Evolutionary conservation across 192 early-diverging fungal species (phyloP).

Genomic region (Kickxella alabastrina): DNA sequence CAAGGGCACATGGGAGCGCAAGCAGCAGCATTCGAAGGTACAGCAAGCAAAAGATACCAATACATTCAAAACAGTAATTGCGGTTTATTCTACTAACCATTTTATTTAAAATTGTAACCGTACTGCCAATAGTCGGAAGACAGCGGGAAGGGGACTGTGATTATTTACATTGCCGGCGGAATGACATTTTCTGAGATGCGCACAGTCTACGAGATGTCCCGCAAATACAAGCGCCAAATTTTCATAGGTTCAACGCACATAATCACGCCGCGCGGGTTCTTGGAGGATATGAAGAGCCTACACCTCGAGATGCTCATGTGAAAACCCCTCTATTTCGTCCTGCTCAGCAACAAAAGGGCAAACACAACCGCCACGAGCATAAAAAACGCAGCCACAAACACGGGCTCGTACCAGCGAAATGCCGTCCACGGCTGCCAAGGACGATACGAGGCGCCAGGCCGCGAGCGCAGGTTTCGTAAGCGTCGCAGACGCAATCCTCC

Average conservation of each 20-base stretch:
- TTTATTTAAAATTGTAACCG: too few relatives aligned
- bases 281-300: constrained; percentile 45
- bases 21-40: background rate
- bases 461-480: constrained; percentile 2
- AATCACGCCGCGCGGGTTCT: constrained; percentile 47
- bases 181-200: constrained; percentile 51
- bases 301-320: constrained; percentile 27
- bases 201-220: constrained; percentile 45
- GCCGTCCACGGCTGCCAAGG: constrained; percentile 38
- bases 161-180: constrained; percentile 51
- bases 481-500: background rate
- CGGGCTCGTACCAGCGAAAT: constrained; percentile 17
- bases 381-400: constrained; percentile 10
- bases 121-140: too few relatives aligned
- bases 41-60: background rate
- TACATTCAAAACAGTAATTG: background rate
- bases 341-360: constrained; percentile 10
- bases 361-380: constrained; percentile 5
- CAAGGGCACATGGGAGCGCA: constrained; percentile 1
- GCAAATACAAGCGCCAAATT: constrained; percentile 34
- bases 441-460: constrained; percentile 20
- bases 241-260: constrained; percentile 53
- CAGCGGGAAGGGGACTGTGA: constrained; percentile 24
- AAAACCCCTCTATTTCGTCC: background rate
- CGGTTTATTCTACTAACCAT: too few relatives aligned